Evolutionary conservation across 2,329 filamentous ascomycete species (phyloP).

Genomic region (Fusarium verrucosum): DNA sequence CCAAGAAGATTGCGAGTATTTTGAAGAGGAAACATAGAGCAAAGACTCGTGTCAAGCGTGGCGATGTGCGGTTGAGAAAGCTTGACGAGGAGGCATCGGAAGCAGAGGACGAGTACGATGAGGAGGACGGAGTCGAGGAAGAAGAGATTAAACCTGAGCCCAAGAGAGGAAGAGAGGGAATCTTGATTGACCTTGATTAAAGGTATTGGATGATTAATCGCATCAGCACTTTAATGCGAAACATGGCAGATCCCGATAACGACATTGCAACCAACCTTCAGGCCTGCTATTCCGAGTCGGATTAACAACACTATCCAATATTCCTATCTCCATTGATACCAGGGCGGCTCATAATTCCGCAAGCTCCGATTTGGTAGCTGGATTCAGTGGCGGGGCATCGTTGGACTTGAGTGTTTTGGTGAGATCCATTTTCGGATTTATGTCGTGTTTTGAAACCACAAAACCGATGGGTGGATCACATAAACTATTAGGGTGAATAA

Average conservation of each 20-base stretch:
- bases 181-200: slow-evolving; percentile 24
- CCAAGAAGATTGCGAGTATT: not conserved
- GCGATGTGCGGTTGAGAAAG: not conserved
- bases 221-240: not conserved
- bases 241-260: not conserved
- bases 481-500: not conserved
- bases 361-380: not conserved
- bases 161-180: slow-evolving; percentile 8
- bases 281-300: not conserved
- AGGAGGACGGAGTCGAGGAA: not conserved
- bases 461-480: slow-evolving; percentile 6
- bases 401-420: not conserved
- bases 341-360: not conserved
- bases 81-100: not conserved
- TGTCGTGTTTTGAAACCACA: not conserved
- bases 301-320: not conserved
- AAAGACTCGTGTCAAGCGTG: not conserved
- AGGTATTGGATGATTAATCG: not conserved
- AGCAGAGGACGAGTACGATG: slow-evolving; percentile 2
- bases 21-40: slow-evolving; percentile 18
- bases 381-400: not conserved
- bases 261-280: not conserved
- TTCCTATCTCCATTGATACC: not conserved
- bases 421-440: slow-evolving; percentile 12
- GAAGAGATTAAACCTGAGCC: not conserved